Percentiles rank a stretch among this genome's conserved stretches.
These are phyloP conservation scores for Tetracentron sinense DNA, from an alignment of 164 flowering plant genomes.

Conservation along the genomic window DNA sequence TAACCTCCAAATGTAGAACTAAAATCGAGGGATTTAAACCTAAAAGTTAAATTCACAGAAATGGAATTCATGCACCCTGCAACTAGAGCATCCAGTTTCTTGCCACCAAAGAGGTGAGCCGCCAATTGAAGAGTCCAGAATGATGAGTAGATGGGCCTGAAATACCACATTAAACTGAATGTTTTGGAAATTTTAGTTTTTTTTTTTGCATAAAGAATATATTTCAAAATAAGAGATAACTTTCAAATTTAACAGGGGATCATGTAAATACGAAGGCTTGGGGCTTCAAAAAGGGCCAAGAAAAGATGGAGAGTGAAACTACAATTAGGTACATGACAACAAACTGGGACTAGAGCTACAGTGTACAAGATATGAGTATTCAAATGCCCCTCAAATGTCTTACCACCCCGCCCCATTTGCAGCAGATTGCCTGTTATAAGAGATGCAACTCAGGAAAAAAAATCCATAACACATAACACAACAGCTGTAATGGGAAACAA, in stretches of 20 bases:
- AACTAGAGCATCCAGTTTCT: no score
- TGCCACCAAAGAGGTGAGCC: no score
- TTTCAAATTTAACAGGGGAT: not conserved
- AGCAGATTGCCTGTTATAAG: constrained; percentile 13
- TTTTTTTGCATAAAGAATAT: no score
- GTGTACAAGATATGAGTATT: constrained; percentile 19
- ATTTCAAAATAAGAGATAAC: not conserved
- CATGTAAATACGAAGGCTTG: not conserved
- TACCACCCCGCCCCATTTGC: constrained; percentile 6
- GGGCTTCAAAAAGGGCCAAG: not conserved
- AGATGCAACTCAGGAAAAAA: not conserved
- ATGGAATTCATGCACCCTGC: no score
- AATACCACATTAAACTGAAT: no score
- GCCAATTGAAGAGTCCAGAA: no score
- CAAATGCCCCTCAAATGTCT: not conserved
- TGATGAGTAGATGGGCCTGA: no score
- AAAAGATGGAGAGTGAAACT: not conserved
- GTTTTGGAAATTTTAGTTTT: no score
- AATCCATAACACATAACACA: not conserved
- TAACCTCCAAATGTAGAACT: no score
- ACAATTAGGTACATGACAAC: constrained; percentile 9
- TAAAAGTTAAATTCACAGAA: no score
- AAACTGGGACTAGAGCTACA: constrained; percentile 23
- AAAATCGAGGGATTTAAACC: no score
- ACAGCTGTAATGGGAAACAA: no score